A percentile compares a stretch with the other conserved stretches of the same genome.
These are phyloP conservation scores for Ciborinia camelliae DNA, from an alignment of 2,329 filamentous ascomycete genomes.

Conservation along the genomic window DNA sequence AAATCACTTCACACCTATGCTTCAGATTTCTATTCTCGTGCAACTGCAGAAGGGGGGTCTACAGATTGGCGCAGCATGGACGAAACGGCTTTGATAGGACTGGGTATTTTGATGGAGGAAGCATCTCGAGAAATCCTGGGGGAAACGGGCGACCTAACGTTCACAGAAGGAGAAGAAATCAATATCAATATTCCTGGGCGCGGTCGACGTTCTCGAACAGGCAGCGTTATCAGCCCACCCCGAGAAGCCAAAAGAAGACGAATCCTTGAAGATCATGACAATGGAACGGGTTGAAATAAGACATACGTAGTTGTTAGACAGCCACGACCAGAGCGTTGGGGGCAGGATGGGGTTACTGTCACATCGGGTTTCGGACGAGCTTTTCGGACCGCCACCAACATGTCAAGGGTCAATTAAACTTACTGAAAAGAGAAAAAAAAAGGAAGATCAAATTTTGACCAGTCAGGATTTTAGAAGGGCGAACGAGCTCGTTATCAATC, in stretches of 20 bases:
- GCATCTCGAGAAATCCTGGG: constrained; percentile 59
- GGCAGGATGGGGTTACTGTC: constrained; percentile 10
- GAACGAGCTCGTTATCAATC: not conserved
- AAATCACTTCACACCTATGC: constrained; percentile 66
- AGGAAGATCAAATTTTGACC: constrained; percentile 1
- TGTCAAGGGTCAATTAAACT: not conserved
- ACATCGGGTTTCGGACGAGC: constrained; percentile 16
- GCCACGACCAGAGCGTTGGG: constrained; percentile 11
- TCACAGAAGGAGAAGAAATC: constrained; percentile 54
- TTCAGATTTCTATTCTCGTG: constrained; percentile 59
- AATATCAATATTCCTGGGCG: constrained; percentile 8
- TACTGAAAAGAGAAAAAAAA: not conserved
- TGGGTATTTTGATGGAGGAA: constrained; percentile 75
- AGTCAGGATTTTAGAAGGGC: constrained; percentile 4
- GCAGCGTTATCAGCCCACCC: constrained; percentile 8
- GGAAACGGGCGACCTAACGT: constrained; percentile 64
- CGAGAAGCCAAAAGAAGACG: constrained; percentile 16
- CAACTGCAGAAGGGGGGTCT: constrained; percentile 30
- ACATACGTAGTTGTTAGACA: constrained; percentile 9
- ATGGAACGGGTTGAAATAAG: constrained; percentile 1
- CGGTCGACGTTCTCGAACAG: not conserved
- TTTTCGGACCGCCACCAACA: constrained; percentile 8
- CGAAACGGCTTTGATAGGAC: constrained; percentile 71
- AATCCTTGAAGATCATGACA: constrained; percentile 14
- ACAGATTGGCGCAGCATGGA: constrained; percentile 61